Conservation (phyloP, 2,329 filamentous ascomycete species). For the Fusarium sp. region DNA sequence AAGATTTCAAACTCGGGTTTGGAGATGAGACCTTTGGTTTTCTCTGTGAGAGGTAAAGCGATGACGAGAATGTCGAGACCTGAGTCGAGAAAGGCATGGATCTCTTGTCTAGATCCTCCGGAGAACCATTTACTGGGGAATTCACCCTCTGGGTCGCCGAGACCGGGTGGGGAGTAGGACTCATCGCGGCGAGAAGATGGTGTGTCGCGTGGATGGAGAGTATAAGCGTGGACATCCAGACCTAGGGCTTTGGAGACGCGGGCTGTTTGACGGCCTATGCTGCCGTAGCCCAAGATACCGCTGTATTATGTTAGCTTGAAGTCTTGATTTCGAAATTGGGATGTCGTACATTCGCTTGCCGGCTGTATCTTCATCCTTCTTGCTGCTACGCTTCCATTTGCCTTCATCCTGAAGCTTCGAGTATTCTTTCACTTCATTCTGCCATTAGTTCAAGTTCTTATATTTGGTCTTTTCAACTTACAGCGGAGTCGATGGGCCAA, state of each 20-base stretch:
- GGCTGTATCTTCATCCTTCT: conserved; percentile 50
- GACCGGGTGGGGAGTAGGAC: conserved; percentile 76
- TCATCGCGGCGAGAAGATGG: conserved; percentile 72
- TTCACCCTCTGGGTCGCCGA: conserved; percentile 64
- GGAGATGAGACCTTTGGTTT: conserved; percentile 64
- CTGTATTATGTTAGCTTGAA: conserved; percentile 42
- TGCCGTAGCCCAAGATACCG: conserved; percentile 66
- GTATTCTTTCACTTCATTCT: conserved; percentile 56
- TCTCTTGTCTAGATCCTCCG: conserved; percentile 56
- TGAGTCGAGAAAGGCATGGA: conserved; percentile 63
- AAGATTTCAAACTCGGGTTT: conserved; percentile 62
- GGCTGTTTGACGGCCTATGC: conserved; percentile 65
- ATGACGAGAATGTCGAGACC: conserved; percentile 66
- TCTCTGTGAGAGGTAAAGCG: conserved; percentile 62
- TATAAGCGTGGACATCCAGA: conserved; percentile 80
- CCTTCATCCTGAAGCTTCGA: conserved; percentile 58
- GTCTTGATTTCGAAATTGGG: accelerated
- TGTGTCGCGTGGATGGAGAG: conserved; percentile 74
- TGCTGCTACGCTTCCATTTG: conserved; percentile 55
- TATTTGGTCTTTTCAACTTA: conserved; percentile 45
- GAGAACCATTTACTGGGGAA: conserved; percentile 66
- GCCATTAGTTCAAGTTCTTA: background rate
- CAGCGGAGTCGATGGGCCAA: conserved; percentile 61
- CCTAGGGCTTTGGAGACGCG: conserved; percentile 73
- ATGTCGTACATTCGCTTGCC: conserved; percentile 61